Conservation (phyloP, 208 protist genomes). For the Leishmania lainsoni region DNA sequence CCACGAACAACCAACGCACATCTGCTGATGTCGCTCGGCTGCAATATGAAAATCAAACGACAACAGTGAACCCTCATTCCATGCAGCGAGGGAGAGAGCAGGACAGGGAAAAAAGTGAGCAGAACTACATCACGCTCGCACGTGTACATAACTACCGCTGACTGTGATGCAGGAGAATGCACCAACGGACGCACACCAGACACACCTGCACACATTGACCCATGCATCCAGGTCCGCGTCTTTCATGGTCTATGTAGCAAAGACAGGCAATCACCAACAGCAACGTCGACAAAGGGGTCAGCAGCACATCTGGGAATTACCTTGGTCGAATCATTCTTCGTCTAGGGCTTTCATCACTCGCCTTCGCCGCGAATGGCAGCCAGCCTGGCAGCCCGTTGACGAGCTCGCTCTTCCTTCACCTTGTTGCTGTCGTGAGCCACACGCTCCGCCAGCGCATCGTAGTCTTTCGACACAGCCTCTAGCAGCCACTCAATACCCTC, state of each 20-base stretch:
- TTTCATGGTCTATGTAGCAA: not conserved
- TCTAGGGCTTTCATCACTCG: not conserved
- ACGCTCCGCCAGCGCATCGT: conserved; percentile 56
- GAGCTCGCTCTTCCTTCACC: conserved; percentile 77
- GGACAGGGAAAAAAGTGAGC: not conserved
- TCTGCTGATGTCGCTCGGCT: not conserved
- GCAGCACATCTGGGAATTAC: not conserved
- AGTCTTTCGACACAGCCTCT: conserved; percentile 53
- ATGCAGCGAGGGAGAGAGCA: not conserved
- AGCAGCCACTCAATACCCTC: conserved; percentile 89
- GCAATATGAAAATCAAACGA: not conserved
- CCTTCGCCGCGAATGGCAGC: conserved; percentile 45
- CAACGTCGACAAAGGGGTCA: not conserved
- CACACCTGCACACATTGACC: not conserved
- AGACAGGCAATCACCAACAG: not conserved
- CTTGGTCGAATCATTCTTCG: not conserved
- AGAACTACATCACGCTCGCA: not conserved
- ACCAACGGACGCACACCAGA: not conserved
- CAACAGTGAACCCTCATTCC: not conserved
- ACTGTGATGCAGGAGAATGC: not conserved
- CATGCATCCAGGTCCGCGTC: not conserved
- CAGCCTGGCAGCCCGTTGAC: conserved; percentile 64
- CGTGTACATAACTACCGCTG: not conserved
- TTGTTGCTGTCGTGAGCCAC: conserved; percentile 62
- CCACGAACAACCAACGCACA: not conserved